Evolutionary conservation across 1,284 basidiomycete genomes (phyloP), one percentile per base, ranked within the genome.

Genomic region (Ceratobasidium sp.): DNA sequence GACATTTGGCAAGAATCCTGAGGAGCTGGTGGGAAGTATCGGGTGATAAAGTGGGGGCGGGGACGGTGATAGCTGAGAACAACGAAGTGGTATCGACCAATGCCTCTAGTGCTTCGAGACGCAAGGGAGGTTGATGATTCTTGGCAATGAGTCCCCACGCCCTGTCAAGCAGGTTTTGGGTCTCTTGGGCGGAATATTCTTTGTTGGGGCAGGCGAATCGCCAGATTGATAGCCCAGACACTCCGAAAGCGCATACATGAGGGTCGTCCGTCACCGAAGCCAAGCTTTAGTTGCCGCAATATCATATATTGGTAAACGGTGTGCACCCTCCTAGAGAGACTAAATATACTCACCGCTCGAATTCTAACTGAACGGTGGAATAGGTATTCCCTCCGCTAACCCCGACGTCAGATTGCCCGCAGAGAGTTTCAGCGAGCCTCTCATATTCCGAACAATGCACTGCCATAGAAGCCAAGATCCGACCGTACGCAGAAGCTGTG

Each of bases 401-500:
- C 1, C 36, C 22, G 36, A n/a, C 8, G 15, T 11, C 31, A 33
- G 22, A 8, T 14, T 11, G 15, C 19, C 36, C 1, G 15, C 47
- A 44, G 27, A 62, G 50, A 7, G 22, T 9, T 27, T 29, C 22
- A 22, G 65, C 36, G 22, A 67, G 65, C 2, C 14, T 36, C 19
- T 22, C n/a, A 7, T 50, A 22, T 15, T 67, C 36, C 4, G 33
- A n/a, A 22, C 63, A 65, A 22, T 65, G 63, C 45, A 50, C n/a
- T 8, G 29, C 48, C 63, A 65, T 65, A 1, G 65, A 67, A 1
- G 65, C 54, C 1, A 67, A 51, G 11, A 67, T 67, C 22, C 65
- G 47, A 27, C 27, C 33, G 36, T 67, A 67, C 19, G 50, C 65
- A 67, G 36, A 8, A 54, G 19, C 14, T 5, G 47, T 19, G 22